Evolutionary conservation across 1,284 basidiomycete species (phyloP).

Genomic region (Heterobasidion irregulare): DNA sequence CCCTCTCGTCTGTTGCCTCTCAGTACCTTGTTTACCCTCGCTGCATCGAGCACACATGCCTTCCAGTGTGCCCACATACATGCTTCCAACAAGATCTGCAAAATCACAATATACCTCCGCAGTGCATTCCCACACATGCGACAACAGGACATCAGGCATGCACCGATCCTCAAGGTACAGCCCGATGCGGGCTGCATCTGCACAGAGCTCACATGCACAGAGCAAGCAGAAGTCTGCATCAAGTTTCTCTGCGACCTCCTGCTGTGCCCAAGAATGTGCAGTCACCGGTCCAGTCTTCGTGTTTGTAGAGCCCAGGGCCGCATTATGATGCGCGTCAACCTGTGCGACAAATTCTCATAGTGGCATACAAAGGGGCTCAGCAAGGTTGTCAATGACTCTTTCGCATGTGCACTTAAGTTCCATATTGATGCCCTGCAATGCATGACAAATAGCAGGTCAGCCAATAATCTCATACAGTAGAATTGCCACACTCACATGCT

Average conservation of each 20-base stretch:
- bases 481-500: conserved; percentile 40
- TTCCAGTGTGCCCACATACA: conserved; percentile 30
- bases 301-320: conserved; percentile 12
- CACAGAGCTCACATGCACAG: conserved; percentile 49
- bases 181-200: conserved; percentile 44
- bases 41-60: conserved; percentile 25
- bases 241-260: conserved; percentile 38
- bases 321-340: conserved; percentile 26
- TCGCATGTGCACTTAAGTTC: conserved; percentile 80
- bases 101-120: conserved; percentile 68
- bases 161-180: conserved; percentile 75
- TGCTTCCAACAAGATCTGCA: conserved; percentile 36
- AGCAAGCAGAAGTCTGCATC: conserved; percentile 45
- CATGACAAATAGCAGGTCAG: background rate
- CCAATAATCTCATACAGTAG: background rate
- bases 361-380: conserved; percentile 40
- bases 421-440: conserved; percentile 68
- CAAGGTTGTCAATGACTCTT: conserved; percentile 67
- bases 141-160: conserved; percentile 69
- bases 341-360: conserved; percentile 56
- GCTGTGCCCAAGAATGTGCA: conserved; percentile 31
- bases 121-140: conserved; percentile 70
- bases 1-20: conserved; percentile 10
- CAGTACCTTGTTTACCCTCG: conserved; percentile 26
- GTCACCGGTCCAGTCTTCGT: conserved; percentile 5